Evolutionary conservation across 495 filamentous ascomycete species (phyloP).

Genomic region (Copromyces sp.): DNA sequence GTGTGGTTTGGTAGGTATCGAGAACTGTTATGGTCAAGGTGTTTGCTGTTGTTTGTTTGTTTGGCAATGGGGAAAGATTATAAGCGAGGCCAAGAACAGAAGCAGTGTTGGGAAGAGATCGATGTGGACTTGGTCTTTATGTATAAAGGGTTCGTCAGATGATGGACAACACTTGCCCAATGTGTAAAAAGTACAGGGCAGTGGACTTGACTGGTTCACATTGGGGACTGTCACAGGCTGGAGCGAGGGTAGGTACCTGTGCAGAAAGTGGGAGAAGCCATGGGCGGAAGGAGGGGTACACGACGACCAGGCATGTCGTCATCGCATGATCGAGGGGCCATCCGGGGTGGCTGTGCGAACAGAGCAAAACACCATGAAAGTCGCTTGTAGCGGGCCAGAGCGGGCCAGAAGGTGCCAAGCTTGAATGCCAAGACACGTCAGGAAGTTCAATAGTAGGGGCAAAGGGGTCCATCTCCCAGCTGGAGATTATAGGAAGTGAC

Average conservation of each 20-base stretch:
- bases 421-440: neutral
- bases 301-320: conserved; percentile 18
- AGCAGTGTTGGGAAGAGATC: neutral
- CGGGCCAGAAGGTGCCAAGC: neutral
- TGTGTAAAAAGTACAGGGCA: neutral
- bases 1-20: conserved; percentile 8
- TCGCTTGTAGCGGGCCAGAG: neutral
- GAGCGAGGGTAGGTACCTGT: neutral
- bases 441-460: neutral
- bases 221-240: neutral
- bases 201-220: neutral
- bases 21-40: neutral
- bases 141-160: neutral
- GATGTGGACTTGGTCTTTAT: neutral
- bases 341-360: conserved; percentile 11
- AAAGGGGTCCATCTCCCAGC: neutral
- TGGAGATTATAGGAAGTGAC: neutral
- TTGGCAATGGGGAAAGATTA: neutral
- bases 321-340: conserved; percentile 13
- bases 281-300: conserved; percentile 4
- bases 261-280: neutral
- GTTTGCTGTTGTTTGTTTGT: neutral
- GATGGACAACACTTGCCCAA: neutral
- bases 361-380: neutral
- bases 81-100: neutral